Evolutionary conservation across 352 stramenopile species (phyloP).

Genomic region (Globisporangium recalcitrans): DNA sequence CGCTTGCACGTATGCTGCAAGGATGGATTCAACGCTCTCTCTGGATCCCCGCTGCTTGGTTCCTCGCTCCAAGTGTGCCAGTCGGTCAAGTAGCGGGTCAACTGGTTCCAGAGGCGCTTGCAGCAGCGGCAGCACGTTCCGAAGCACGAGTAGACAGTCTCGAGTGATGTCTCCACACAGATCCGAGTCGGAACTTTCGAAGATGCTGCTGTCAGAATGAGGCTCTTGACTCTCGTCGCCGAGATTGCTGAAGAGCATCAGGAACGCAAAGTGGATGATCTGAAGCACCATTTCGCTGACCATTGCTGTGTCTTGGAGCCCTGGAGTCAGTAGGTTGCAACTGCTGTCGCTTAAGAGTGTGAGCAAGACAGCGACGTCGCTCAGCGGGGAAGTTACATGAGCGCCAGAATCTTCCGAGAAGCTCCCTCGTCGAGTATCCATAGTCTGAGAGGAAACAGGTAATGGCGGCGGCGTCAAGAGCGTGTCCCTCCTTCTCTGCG

Average conservation of each 20-base stretch:
- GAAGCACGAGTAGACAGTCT: constrained; percentile 48
- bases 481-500: not conserved
- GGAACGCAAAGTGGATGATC: constrained; percentile 23
- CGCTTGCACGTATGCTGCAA: not conserved
- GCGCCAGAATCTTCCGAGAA: not conserved
- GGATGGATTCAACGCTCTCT: constrained; percentile 8
- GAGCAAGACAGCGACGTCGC: constrained; percentile 29
- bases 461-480: not conserved
- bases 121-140: constrained; percentile 36
- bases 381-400: constrained; percentile 17
- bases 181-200: constrained; percentile 12
- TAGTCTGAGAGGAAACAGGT: not conserved
- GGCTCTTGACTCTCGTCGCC: not conserved
- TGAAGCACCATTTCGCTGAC: constrained; percentile 26
- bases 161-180: constrained; percentile 23
- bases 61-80: not conserved
- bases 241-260: constrained; percentile 18
- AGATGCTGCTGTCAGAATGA: not conserved
- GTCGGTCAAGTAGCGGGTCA: constrained; percentile 11
- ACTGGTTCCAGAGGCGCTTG: constrained; percentile 19
- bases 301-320: not conserved
- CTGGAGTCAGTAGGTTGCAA: constrained; percentile 15
- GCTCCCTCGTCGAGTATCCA: not conserved
- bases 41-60: not conserved
- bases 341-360: constrained; percentile 28